Base-by-base conservation (phyloP, 1,139 yeast genomes). In the Pneumocystis carinii region DNA sequence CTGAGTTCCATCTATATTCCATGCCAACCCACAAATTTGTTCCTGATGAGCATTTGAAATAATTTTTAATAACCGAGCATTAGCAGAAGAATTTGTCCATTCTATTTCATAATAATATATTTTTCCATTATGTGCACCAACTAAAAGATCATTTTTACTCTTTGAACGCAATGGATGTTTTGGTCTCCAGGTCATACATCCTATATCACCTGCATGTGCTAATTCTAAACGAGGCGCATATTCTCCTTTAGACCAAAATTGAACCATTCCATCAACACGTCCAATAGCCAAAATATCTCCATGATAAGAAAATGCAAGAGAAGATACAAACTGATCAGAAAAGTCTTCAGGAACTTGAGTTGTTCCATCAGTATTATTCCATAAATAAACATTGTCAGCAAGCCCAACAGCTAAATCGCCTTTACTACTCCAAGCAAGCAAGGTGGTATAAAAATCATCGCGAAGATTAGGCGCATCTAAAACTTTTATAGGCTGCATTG, bases 371-470 rank as follows among this genome's bases (percentile, higher is more conserved):
- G 59, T 64, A 55, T 80, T 81, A 6, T 81, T 78, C 96, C 96
- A 90, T 39, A 84, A 71, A 71, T 82, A 87, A 0, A 83, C 86
- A 7, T 79, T 76, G 1, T 75, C 71, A 0, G 83, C 84, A 53
- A 89, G 74, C 0, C 92, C 97, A 0, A 89, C 90, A 0, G 86
- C 86, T 0, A 89, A 76, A 39, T 77, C 77, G 36, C 79, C 79
- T 0, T 82, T 74, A 35, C 71, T 71, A 2, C 72, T 72, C 95
- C 96, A 89, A 12, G 90, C 81, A 0, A 89, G 81, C 61, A 87
- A 75, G 70, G 87, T 87, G 0, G 89, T 80, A 73, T 90, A 90
- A 71, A 84, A 90, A 72, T 90, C 96, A 70, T 88, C 86, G 65
- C 86, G 76, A 62, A 90, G 74, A 0, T 84, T 83, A 0, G 90